These are phyloP conservation scores for Coemansia interrupta DNA, from an alignment of 192 early-diverging fungal genomes.

Conservation along the genomic window DNA sequence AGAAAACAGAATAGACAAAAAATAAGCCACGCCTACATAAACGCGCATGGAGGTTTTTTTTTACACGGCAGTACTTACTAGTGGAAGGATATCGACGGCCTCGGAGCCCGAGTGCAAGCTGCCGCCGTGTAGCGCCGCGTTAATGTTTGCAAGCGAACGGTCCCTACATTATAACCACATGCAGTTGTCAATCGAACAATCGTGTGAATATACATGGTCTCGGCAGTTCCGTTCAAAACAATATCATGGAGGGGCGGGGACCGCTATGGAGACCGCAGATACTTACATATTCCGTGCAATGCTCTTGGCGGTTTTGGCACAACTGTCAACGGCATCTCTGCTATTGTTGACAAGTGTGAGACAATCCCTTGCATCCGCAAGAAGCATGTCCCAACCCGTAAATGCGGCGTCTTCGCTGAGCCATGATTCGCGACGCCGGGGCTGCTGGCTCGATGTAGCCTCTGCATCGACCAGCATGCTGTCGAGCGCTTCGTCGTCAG, in stretches of 20 bases:
- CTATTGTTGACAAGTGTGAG: background rate
- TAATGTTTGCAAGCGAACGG: constrained; percentile 20
- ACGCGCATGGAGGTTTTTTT: background rate
- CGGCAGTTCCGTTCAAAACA: background rate
- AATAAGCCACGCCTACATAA: background rate
- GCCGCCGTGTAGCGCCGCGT: constrained; percentile 39
- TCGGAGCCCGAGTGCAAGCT: constrained; percentile 30
- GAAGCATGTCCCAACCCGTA: constrained; percentile 33
- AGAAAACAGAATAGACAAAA: background rate
- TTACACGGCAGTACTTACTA: constrained; percentile 19
- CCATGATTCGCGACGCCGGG: constrained; percentile 10
- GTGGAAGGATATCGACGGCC: constrained; percentile 24
- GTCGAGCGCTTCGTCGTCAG: constrained; percentile 4
- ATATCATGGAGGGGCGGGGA: background rate
- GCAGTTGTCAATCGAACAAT: background rate
- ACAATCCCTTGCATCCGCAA: constrained; percentile 25
- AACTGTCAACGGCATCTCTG: constrained; percentile 1
- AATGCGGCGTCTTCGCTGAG: constrained; percentile 26
- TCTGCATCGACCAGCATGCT: background rate
- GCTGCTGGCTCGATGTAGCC: background rate
- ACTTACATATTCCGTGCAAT: constrained; percentile 36
- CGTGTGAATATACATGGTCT: background rate
- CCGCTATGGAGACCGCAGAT: background rate
- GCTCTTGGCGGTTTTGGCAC: constrained; percentile 11
- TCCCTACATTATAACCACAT: constrained; percentile 14